A percentile compares a stretch with the other conserved stretches of the same genome.
Conservation (phyloP, 2,329 filamentous ascomycete species). For the Diaporthe sp. region DNA sequence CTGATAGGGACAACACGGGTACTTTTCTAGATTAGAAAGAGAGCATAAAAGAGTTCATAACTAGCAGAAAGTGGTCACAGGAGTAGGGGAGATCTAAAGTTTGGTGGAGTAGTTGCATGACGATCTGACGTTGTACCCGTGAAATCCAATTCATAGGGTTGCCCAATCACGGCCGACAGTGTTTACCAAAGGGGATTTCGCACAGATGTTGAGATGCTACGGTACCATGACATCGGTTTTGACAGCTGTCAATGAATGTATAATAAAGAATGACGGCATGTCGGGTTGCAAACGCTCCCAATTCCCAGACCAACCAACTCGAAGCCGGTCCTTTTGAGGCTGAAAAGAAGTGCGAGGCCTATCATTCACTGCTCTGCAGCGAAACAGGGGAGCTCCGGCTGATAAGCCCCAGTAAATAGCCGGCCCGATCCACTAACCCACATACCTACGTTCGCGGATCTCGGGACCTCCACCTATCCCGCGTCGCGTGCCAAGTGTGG, state of each 20-base stretch:
- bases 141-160: not conserved
- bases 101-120: not conserved
- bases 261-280: not conserved
- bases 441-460: not conserved
- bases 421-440: slow-evolving; percentile 28
- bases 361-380: not conserved
- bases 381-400: not conserved
- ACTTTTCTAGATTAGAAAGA: not conserved
- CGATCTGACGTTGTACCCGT: slow-evolving; percentile 4
- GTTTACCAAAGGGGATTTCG: not conserved
- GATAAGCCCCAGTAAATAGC: slow-evolving; percentile 33
- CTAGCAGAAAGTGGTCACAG: not conserved
- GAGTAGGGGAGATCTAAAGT: no score
- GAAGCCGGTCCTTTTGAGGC: not conserved
- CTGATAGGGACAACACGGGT: not conserved
- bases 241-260: not conserved
- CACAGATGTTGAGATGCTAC: not conserved
- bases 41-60: not conserved
- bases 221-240: not conserved
- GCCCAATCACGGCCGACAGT: not conserved
- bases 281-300: not conserved
- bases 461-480: slow-evolving; percentile 27
- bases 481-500: slow-evolving; percentile 8
- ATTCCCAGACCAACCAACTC: not conserved
- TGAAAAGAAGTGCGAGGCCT: not conserved